Evolutionary conservation across 305 asterid genomes (phyloP).

Genomic region (Fraxinus angustifolia): DNA sequence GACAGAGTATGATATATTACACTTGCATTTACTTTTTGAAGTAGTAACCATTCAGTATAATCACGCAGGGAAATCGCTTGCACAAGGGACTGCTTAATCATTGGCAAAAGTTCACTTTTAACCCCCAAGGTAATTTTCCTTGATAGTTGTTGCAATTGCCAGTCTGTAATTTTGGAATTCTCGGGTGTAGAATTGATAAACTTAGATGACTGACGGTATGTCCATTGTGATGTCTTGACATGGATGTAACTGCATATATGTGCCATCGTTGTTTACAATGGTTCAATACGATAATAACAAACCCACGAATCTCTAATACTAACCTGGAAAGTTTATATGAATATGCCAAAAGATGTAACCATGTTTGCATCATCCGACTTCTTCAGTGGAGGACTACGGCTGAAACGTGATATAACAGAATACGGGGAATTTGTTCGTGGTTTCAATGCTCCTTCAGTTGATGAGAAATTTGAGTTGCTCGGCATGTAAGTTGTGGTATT

Average conservation of each 20-base stretch:
- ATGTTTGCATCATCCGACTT: conserved; percentile 7
- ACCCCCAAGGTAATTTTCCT: conserved; percentile 77
- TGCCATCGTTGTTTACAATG: neutral
- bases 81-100: conserved; percentile 86
- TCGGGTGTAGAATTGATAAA: neutral
- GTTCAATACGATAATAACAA: neutral
- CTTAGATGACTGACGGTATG: neutral
- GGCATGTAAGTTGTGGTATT: conserved; percentile 71
- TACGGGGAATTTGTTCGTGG: conserved; percentile 94
- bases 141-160: conserved; percentile 15
- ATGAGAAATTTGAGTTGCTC: conserved; percentile 87
- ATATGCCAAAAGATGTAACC: neutral
- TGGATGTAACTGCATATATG: neutral
- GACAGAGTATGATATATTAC: neutral
- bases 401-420: conserved; percentile 98
- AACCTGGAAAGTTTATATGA: neutral
- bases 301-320: neutral
- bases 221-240: neutral
- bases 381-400: conserved; percentile 91
- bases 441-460: conserved; percentile 94
- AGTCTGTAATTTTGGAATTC: neutral
- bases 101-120: conserved; percentile 95
- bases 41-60: conserved; percentile 14
- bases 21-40: neutral
- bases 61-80: conserved; percentile 81